Percentiles rank a stretch among this genome's conserved stretches.
phyloP scores from a whole-genome alignment of 1,284 basidiomycete species.

The Austroboletus rostrupii region DNA sequence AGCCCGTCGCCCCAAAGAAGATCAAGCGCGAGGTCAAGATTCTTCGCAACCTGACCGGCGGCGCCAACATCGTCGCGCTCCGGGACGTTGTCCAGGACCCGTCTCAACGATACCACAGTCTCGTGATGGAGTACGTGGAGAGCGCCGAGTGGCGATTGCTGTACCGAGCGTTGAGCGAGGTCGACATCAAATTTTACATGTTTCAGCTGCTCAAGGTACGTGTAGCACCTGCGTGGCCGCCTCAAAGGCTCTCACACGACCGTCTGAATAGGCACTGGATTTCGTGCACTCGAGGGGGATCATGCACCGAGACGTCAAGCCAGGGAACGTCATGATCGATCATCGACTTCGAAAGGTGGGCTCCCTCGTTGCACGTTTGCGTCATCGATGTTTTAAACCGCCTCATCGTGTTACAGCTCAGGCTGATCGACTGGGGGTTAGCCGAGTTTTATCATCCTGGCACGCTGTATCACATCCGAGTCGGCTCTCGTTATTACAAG shows the following conservation, averaged over 20 bases:
- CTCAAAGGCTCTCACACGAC: not conserved
- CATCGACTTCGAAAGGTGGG: conserved; percentile 71
- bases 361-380: not conserved
- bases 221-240: not conserved
- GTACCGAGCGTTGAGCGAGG: conserved; percentile 71
- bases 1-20: conserved; percentile 90
- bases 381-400: not conserved
- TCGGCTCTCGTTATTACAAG: conserved; percentile 89
- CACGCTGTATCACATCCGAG: conserved; percentile 84
- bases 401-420: conserved; percentile 43
- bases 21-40: conserved; percentile 94
- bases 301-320: conserved; percentile 91
- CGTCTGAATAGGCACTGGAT: conserved; percentile 62
- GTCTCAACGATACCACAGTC: conserved; percentile 74
- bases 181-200: conserved; percentile 82
- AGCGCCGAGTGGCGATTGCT: conserved; percentile 84
- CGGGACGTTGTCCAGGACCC: conserved; percentile 82
- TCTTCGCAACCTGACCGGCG: conserved; percentile 80
- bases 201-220: conserved; percentile 78
- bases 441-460: conserved; percentile 90
- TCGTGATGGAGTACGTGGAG: conserved; percentile 83
- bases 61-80: conserved; percentile 80
- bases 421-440: conserved; percentile 89
- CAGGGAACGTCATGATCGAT: conserved; percentile 91
- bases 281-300: conserved; percentile 87